Evolutionary conservation across 139 green algal genomes (phyloP).

Genomic region (Chlorella sp.): DNA sequence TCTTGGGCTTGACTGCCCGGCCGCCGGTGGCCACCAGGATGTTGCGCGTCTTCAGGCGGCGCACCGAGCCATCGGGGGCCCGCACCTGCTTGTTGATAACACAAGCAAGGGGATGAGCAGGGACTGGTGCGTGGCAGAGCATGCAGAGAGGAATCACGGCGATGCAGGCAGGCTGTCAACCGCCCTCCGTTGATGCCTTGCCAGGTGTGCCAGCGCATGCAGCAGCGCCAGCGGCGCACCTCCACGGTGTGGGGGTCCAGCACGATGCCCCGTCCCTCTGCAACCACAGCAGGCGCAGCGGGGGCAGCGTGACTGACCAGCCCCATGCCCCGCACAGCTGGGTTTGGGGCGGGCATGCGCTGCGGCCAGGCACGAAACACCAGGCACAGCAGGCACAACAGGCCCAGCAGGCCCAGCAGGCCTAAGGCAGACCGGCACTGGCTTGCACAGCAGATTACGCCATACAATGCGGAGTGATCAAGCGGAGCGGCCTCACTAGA

Average conservation of each 20-base stretch:
- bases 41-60: conserved; percentile 69
- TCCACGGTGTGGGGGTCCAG: conserved; percentile 91
- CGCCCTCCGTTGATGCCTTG: too few relatives aligned
- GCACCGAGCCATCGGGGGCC: conserved; percentile 28
- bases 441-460: too few relatives aligned
- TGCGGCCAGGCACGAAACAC: not conserved
- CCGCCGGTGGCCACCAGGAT: conserved; percentile 95
- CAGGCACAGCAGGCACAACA: not conserved
- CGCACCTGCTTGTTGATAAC: too few relatives aligned
- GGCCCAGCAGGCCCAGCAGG: not conserved
- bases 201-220: too few relatives aligned
- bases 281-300: not conserved
- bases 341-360: not conserved
- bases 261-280: conserved; percentile 85
- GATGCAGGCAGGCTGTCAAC: too few relatives aligned
- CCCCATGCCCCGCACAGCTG: not conserved
- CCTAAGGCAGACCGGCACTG: not conserved
- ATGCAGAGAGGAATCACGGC: too few relatives aligned
- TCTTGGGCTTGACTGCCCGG: conserved; percentile 70
- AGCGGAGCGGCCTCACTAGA: too few relatives aligned
- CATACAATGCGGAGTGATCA: too few relatives aligned
- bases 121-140: too few relatives aligned
- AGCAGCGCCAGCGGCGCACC: conserved; percentile 39
- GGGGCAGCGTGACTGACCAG: not conserved
- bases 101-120: too few relatives aligned